Evolutionary conservation across 78 protist species (phyloP), one percentile per base, ranked within the genome.

Genomic region (Speleostelium caveatum): DNA sequence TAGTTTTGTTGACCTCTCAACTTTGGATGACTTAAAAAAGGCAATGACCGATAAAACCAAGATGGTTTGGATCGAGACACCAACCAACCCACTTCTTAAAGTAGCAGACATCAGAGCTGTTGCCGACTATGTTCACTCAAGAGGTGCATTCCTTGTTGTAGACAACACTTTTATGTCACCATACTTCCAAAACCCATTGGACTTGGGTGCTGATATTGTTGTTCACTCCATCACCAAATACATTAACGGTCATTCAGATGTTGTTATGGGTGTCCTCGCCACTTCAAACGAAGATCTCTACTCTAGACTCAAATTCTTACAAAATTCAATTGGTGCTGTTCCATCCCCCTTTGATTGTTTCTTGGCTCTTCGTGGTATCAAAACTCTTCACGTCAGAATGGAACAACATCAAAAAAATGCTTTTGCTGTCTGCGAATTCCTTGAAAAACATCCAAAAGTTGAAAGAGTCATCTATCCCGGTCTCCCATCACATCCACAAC

Each of bases 151-250:
- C 22, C 56, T 96, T 22, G 95, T 96, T 5, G 98, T 97, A 10
- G 99, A 98, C 67, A 95, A 96, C 87, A 98, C 99, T 22, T 96
- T 98, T 71, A 73, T 92, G 94, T 94, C 96, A 17, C 97, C 97
- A 49, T 93, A 78, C 95, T 83, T 93, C 94, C 96, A 93, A 62
- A 51, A 92, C n/a, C 98, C 99, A 58, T 66, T 97, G 41, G 93
- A 38, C 24, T 92, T 95, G 36, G 99, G 99, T 53, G 99, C 98
- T 51, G 99, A 98, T 63, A 63, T 97, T 19, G 97, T 94, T 14
- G 60, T 97, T 69, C 98, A 98, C 94, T 94, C 97, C 32, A 91
- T 88, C 67, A 98, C 99, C 55, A 98, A 98, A 88, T 96, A 90
- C 35, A 83, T 98, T 74, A 95, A 87, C 86, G 99, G 99, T 51